Percentiles rank a stretch among this genome's conserved stretches.
phyloP scores from a whole-genome alignment of 106 monocot genomes.

The Iris macrosiphon region DNA sequence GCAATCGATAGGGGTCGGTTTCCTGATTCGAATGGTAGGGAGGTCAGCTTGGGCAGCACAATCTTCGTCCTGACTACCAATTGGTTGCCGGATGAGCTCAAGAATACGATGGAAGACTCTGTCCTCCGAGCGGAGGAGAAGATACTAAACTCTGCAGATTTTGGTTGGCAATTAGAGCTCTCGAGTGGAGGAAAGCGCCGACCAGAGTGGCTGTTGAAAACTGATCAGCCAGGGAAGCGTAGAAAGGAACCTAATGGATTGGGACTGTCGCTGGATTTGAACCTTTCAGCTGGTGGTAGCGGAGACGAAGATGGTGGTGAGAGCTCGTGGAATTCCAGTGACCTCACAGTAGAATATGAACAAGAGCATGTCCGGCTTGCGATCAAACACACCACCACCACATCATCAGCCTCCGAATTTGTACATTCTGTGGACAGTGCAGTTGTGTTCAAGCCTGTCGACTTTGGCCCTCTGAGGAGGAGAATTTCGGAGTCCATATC shows the following conservation, averaged over 20 bases:
- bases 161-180: conserved; percentile 53
- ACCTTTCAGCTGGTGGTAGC: conserved; percentile 33
- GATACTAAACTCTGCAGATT: conserved; percentile 29
- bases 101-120: conserved; percentile 6
- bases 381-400: conserved; percentile 1
- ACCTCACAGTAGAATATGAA: conserved; percentile 73
- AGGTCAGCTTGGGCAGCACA: conserved; percentile 53
- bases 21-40: conserved; percentile 68
- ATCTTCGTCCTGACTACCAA: conserved; percentile 59
- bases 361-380: conserved; percentile 25
- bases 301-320: conserved; percentile 44
- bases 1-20: conserved; percentile 73
- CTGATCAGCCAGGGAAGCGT: conserved; percentile 19
- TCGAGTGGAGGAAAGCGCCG: conserved; percentile 36
- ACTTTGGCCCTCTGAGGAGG: conserved; percentile 37
- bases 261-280: conserved; percentile 58
- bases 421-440: conserved; percentile 47
- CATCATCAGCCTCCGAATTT: conserved; percentile 29
- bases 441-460: conserved; percentile 78
- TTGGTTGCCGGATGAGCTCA: conserved; percentile 48
- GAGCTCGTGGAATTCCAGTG: conserved; percentile 72
- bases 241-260: conserved; percentile 24
- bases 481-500: conserved; percentile 45
- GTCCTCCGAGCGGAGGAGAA: conserved; percentile 36
- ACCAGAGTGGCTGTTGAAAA: conserved; percentile 27